Evolutionary conservation across 2,329 filamentous ascomycete species (phyloP).

Genomic region (Alternaria triticina): DNA sequence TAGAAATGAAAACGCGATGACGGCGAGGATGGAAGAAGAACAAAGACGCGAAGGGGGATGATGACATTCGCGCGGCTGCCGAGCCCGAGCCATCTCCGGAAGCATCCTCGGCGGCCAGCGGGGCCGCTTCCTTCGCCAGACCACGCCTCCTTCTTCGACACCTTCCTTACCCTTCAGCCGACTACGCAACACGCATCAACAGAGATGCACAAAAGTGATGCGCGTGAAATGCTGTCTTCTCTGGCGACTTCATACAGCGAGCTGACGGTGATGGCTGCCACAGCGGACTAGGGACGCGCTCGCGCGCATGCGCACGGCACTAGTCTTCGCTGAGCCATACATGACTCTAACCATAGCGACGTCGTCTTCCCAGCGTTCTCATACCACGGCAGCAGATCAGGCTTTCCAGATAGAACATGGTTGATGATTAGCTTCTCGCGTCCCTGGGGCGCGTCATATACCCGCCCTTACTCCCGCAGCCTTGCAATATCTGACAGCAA

Average conservation of each 20-base stretch:
- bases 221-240: no score
- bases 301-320: neutral
- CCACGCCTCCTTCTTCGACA: neutral
- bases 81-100: neutral
- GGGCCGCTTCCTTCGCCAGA: neutral
- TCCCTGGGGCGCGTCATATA: neutral
- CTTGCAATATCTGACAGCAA: neutral
- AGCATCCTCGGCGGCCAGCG: neutral
- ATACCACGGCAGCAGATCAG: neutral
- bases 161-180: neutral
- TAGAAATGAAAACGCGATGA: neutral
- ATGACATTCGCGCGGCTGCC: neutral
- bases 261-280: neutral
- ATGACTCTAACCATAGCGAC: neutral
- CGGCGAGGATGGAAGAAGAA: neutral
- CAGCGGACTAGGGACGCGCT: neutral
- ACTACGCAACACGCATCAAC: neutral
- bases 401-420: neutral
- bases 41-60: neutral
- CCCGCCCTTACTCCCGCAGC: neutral
- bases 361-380: neutral
- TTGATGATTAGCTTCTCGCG: neutral
- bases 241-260: neutral
- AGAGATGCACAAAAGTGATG: neutral
- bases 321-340: neutral